Percentiles rank a stretch among this genome's conserved stretches.
phyloP scores from a whole-genome alignment of 1,139 yeast genomes.

The Yamadazyma diddensiae region DNA sequence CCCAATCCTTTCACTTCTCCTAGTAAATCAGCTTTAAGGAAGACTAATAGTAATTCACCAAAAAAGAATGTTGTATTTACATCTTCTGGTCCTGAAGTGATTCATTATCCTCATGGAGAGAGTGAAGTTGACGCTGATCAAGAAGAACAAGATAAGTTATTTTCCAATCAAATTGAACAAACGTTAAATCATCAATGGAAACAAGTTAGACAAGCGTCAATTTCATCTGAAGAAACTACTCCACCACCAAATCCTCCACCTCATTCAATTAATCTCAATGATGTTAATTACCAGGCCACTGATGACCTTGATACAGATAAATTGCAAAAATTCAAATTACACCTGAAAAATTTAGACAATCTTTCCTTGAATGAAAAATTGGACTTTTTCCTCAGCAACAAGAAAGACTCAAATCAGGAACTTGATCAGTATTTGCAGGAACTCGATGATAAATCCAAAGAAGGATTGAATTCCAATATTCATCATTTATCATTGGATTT shows the following conservation, averaged over 20 bases:
- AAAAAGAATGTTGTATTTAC: constrained; percentile 41
- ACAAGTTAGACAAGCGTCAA: constrained; percentile 13
- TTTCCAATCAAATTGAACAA: constrained; percentile 12
- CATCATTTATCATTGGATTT: constrained; percentile 35
- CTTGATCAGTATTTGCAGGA: constrained; percentile 37
- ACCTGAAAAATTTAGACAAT: constrained; percentile 28
- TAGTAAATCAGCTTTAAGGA: constrained; percentile 41
- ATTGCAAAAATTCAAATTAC: constrained; percentile 23
- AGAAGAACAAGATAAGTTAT: constrained; percentile 8
- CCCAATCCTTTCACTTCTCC: constrained; percentile 24
- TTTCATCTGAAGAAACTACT: constrained; percentile 19
- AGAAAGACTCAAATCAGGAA: constrained; percentile 16
- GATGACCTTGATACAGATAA: constrained; percentile 22
- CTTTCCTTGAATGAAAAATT: constrained; percentile 40
- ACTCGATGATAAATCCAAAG: constrained; percentile 26
- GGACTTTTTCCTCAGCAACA: constrained; percentile 26
- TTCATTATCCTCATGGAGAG: constrained; percentile 26
- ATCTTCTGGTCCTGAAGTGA: constrained; percentile 31
- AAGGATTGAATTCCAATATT: constrained; percentile 32
- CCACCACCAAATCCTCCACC: constrained; percentile 38
- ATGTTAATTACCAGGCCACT: constrained; percentile 7
- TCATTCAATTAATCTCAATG: constrained; percentile 13
- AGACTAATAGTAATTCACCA: constrained; percentile 30
- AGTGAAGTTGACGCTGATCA: constrained; percentile 5
- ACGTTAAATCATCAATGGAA: constrained; percentile 26